These are phyloP conservation scores for Linum lewisii DNA, from an alignment of 345 rosid species.

Conservation along the genomic window DNA sequence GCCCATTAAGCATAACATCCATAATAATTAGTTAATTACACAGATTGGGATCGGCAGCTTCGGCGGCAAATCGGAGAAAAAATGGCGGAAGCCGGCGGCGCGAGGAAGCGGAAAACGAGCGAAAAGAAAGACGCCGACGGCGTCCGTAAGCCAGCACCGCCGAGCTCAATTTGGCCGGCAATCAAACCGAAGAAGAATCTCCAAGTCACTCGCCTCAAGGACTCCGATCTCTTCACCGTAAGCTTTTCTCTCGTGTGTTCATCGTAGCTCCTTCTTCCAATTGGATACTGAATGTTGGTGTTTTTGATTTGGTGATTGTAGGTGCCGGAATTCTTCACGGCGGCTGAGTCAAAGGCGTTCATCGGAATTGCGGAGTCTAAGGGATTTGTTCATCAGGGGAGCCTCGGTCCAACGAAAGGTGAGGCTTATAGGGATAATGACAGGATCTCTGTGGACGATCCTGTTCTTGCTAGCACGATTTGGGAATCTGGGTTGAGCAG, in stretches of 20 bases:
- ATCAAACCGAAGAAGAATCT: conserved; percentile 48
- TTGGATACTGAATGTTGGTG: not conserved
- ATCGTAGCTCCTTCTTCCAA: not conserved
- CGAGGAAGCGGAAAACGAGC: conserved; percentile 39
- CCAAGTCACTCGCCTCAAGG: conserved; percentile 40
- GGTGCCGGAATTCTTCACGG: conserved; percentile 61
- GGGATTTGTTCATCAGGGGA: conserved; percentile 83
- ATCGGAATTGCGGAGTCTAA: conserved; percentile 56
- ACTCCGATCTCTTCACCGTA: conserved; percentile 66
- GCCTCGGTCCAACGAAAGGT: conserved; percentile 83
- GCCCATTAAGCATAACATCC: not conserved
- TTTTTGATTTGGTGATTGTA: conserved; percentile 10
- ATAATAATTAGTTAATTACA: not conserved
- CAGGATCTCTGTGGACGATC: conserved; percentile 59
- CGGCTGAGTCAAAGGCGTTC: conserved; percentile 63
- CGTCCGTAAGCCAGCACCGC: conserved; percentile 11
- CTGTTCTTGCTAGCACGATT: conserved; percentile 45
- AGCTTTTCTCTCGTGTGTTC: conserved; percentile 11
- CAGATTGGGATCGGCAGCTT: not conserved
- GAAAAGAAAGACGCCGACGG: conserved; percentile 22
- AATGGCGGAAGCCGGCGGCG: conserved; percentile 26
- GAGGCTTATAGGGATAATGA: conserved; percentile 92
- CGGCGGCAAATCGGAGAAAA: not conserved
- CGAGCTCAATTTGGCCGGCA: conserved; percentile 44
- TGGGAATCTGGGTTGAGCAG: conserved; percentile 69